Base-by-base conservation (phyloP, 2,329 filamentous ascomycete species). In the Cylindrodendrum hubeiense region DNA sequence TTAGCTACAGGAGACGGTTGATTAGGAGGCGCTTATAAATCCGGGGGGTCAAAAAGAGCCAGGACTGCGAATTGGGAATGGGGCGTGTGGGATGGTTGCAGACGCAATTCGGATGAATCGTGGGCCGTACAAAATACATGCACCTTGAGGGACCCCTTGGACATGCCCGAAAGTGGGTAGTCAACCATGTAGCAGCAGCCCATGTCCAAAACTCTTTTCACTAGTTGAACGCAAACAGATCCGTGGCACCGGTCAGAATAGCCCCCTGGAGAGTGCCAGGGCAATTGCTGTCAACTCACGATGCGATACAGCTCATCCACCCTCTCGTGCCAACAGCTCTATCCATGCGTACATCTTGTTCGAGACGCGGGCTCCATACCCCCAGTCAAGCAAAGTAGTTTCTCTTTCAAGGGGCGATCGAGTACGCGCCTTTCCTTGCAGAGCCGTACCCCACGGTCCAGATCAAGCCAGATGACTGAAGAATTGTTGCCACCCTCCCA, bases 21-120 rank as follows among this genome's bases (percentile, higher is more conserved):
- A 67, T 68, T 65, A 59, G 55, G 62, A 68, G 60, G 54, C 60
- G 71, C 67, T 74, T 68, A 66, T 67, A 54, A 71, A 70, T 67
- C 60, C 57, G 65, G 65, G 62, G 58, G 41, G 37, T 53, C 54
- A 60, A 52, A 57, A 52, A 65, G 54, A 39, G 54, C 56, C 51
- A 51, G 61, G 39, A 33, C 24, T 49, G 39, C 39, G 43, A 33
- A 47, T 51, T 30, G 34, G 50, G 34, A 55, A 49, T 51, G 46
- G 19, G 30, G 22, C 46, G 43, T 55, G 46, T 33, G 60, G 46
- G 55, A 55, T 50, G 49, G 41, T 52, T 39, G 65, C 58, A 60
- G 55, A 24, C 33, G 55, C 41, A 39, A 52, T 41, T 37, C 19
- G 39, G 22, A n/a, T 53, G n/a, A 19, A 58, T 53, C 28, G n/a